phyloP scores from a whole-genome alignment of 176 grass and related monocot genomes.

The Hyparrhenia diplandra region DNA sequence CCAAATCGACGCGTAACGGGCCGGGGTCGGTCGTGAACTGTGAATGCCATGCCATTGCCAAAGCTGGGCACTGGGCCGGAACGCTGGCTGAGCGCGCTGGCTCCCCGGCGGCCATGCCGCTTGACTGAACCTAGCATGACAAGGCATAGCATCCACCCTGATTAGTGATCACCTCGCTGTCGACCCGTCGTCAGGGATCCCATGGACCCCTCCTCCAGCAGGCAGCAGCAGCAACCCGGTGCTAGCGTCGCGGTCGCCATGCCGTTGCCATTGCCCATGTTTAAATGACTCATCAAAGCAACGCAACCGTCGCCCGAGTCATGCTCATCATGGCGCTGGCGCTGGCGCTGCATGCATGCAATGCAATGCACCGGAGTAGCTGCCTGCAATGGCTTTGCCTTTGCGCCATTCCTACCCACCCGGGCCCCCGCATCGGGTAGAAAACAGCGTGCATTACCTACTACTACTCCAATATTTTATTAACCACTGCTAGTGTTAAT shows the following conservation, averaged over 20 bases:
- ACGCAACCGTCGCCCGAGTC: background rate
- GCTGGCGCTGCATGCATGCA: background rate
- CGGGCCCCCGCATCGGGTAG: background rate
- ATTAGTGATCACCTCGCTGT: background rate
- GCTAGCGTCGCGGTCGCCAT: background rate
- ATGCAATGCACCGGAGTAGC: background rate
- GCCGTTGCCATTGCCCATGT: background rate
- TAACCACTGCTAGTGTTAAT: too few species aligned
- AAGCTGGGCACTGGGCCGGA: too few species aligned
- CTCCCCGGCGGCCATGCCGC: too few species aligned
- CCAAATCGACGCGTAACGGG: too few species aligned
- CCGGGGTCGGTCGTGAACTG: too few species aligned
- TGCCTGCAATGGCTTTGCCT: too few species aligned
- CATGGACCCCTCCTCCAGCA: background rate
- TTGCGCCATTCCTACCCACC: background rate
- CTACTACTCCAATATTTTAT: too few species aligned
- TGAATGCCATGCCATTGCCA: too few species aligned
- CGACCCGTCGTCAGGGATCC: background rate
- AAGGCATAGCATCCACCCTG: background rate
- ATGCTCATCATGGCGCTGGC: background rate
- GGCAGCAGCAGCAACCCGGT: too few species aligned
- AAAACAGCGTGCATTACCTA: too few species aligned
- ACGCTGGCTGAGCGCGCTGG: too few species aligned
- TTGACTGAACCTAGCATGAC: too few species aligned
- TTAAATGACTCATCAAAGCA: background rate